Base-by-base conservation (phyloP, 371 early-diverging fungal species). In the Syncephalis fuscata region DNA sequence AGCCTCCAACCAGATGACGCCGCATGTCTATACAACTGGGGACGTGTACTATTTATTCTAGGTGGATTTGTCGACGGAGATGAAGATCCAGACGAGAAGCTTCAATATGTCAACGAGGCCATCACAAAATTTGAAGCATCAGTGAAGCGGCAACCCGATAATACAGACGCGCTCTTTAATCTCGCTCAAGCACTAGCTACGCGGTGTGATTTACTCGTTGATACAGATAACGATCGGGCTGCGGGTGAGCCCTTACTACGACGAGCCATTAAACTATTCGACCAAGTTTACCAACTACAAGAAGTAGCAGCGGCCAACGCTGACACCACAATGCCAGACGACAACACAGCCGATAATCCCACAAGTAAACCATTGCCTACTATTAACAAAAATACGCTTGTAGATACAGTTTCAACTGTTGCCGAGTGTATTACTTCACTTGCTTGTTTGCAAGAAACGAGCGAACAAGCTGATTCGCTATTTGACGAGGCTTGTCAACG, bases 151-250 rank as follows among this genome's bases (percentile, higher is more conserved):
- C 69, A 74, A 38, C 45, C 61, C 3, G 58, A 62, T 39, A 73
- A 78, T 48, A 67, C 76, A 1, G 82, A 84, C 55, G 66, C 71
- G 0, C 66, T 74, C 40, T 81, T 78, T 58, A 84, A 81, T 51
- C 65, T 81, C 26, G 80, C 71, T 4, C 82, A 80, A 59, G 80
- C 82, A 0, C 52, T 80, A 48, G 66, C 73, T 26, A 67, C 74
- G 17, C 62, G 65, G 19, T 76, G 78, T 8, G 80, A 81, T 49
- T 57, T 74, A 14, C 63, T 73, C 9, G 66, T 73, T 52, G 78
- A 79, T 22, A 62, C 65, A 17, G 67, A 66, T 5, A 71, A 70
- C 21, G 65, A 70, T 21, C 65, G 65, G 2, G 68, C 69, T 25
- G 62, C 66, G 7, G 67, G 66, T 32, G 58, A 53, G 17, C 17